Conservation (phyloP, 2,329 filamentous ascomycete species). For the Ceratocystis eucalypticola region DNA sequence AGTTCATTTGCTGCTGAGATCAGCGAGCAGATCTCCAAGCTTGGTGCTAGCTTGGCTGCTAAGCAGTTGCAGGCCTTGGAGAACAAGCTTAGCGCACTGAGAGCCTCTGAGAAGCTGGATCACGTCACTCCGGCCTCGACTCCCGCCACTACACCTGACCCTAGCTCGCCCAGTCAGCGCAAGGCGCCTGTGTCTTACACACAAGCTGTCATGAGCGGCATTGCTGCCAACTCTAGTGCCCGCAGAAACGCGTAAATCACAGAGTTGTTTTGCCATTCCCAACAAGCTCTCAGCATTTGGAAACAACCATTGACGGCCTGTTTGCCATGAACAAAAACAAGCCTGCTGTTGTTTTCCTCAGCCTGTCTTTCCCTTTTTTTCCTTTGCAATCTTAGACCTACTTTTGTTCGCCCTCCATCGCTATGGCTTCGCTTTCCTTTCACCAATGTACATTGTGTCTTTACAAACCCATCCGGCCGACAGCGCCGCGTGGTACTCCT, state of each 20-base stretch:
- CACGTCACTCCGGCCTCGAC: conserved; percentile 40
- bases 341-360: neutral
- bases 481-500: neutral
- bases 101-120: conserved; percentile 30
- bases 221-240: conserved; percentile 1
- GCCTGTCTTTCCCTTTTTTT: neutral
- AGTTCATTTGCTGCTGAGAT: conserved; percentile 49
- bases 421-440: neutral
- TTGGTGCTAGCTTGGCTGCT: conserved; percentile 51
- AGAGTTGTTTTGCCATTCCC: neutral
- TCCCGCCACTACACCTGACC: conserved; percentile 53
- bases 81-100: conserved; percentile 22
- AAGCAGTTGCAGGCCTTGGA: conserved; percentile 41
- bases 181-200: neutral
- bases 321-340: conserved; percentile 2
- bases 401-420: too few species aligned
- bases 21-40: conserved; percentile 43
- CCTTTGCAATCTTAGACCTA: neutral
- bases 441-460: conserved; percentile 9
- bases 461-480: neutral
- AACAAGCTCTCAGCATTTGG: too few species aligned
- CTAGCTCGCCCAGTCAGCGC: conserved; percentile 30
- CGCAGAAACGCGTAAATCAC: conserved; percentile 9
- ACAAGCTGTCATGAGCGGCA: conserved; percentile 1
- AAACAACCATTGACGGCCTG: neutral